Percentiles rank a stretch among this genome's conserved stretches.
phyloP scores from a whole-genome alignment of 371 early-diverging fungal genomes.

The Mucor mucedo region DNA sequence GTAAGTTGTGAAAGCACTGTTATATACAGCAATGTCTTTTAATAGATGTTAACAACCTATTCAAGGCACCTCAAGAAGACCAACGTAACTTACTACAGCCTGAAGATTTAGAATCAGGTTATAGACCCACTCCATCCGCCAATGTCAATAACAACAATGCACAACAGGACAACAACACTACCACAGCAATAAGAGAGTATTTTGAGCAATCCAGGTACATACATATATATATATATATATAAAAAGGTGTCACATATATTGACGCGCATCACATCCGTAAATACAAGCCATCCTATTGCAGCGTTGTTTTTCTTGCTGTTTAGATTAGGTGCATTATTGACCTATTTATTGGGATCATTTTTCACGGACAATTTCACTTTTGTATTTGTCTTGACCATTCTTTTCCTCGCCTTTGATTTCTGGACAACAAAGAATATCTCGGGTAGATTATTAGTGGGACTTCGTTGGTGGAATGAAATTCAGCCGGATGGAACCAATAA shows the following conservation, averaged over 20 bases:
- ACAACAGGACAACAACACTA: slow-evolving; percentile 17
- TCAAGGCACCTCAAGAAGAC: slow-evolving; percentile 20
- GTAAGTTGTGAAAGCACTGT: no score
- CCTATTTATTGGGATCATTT: slow-evolving; percentile 81
- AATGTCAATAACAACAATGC: slow-evolving; percentile 4
- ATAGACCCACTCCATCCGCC: slow-evolving; percentile 9
- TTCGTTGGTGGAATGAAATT: slow-evolving; percentile 98
- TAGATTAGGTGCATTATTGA: slow-evolving; percentile 77
- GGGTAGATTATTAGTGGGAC: slow-evolving; percentile 92
- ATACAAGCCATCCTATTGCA: slow-evolving; percentile 85
- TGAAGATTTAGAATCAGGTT: slow-evolving; percentile 25
- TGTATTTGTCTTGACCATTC: slow-evolving; percentile 89
- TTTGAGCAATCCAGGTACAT: slow-evolving; percentile 53
- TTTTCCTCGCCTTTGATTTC: slow-evolving; percentile 94
- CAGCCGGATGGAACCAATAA: slow-evolving; percentile 89
- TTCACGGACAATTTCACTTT: slow-evolving; percentile 86
- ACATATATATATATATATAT: not conserved
- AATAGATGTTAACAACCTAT: not conserved
- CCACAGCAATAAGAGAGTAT: slow-evolving; percentile 42
- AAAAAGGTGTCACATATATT: not conserved
- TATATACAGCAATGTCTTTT: no score
- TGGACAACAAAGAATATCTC: slow-evolving; percentile 99
- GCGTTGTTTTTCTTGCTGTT: slow-evolving; percentile 91
- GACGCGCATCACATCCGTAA: slow-evolving; percentile 40
- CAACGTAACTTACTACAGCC: slow-evolving; percentile 22